A percentile compares a stretch with the other conserved stretches of the same genome.
These are phyloP conservation scores for Helotiales sp. DNA, from an alignment of 2,329 filamentous ascomycete genomes.

Conservation along the genomic window DNA sequence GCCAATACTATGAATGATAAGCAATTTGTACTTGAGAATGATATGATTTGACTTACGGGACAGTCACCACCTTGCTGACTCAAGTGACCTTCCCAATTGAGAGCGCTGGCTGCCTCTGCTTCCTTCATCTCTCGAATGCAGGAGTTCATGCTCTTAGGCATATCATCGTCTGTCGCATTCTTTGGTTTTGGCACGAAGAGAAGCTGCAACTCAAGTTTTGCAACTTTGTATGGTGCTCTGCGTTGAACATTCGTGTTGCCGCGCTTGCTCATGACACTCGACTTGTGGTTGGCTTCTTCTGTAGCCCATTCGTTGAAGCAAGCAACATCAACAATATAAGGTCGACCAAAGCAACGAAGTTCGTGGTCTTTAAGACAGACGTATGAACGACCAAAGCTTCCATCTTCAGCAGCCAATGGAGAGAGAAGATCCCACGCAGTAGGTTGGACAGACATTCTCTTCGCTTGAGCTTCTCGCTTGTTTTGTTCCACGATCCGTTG, in stretches of 20 bases:
- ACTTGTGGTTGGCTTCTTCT: constrained; percentile 75
- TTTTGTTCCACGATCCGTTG: constrained; percentile 65
- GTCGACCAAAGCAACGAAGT: constrained; percentile 80
- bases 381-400: constrained; percentile 92
- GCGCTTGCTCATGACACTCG: constrained; percentile 93
- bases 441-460: constrained; percentile 62
- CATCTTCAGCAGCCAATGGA: constrained; percentile 83
- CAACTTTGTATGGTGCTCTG: constrained; percentile 92
- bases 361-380: constrained; percentile 94
- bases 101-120: constrained; percentile 76
- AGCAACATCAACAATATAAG: constrained; percentile 82
- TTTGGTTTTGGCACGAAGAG: constrained; percentile 93
- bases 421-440: constrained; percentile 86
- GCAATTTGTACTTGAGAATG: constrained; percentile 18
- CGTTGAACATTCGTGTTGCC: constrained; percentile 69
- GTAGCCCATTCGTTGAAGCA: constrained; percentile 99
- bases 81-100: constrained; percentile 83
- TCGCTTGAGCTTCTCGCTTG: constrained; percentile 63
- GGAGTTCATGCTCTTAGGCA: constrained; percentile 99
- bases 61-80: constrained; percentile 98
- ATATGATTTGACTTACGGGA: constrained; percentile 64
- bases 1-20: constrained; percentile 77
- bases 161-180: constrained; percentile 84
- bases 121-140: constrained; percentile 92
- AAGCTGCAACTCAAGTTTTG: constrained; percentile 90